Evolutionary conservation across 768 basidiomycete species (phyloP).

Genomic region (Russula olivacea): DNA sequence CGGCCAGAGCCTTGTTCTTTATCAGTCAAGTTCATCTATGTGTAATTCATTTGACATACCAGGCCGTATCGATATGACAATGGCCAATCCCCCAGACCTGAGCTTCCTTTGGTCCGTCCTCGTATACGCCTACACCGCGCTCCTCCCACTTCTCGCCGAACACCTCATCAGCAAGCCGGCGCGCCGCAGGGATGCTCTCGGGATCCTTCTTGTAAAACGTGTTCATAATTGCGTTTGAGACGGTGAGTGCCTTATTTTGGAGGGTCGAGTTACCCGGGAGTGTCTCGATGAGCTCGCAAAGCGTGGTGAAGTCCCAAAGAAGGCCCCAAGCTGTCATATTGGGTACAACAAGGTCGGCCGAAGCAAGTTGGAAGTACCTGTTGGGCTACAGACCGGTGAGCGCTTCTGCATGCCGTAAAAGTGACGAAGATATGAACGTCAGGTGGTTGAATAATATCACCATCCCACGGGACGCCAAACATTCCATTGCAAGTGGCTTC

Average conservation of each 20-base stretch:
- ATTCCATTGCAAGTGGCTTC: slow-evolving; percentile 91
- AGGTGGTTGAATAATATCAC: slow-evolving; percentile 78
- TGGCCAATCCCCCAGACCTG: slow-evolving; percentile 79
- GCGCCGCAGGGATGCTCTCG: slow-evolving; percentile 47
- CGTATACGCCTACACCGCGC: slow-evolving; percentile 65
- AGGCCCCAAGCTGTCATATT: slow-evolving; percentile 85
- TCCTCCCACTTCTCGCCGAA: slow-evolving; percentile 84
- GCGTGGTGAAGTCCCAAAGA: slow-evolving; percentile 79
- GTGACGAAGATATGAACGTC: slow-evolving; percentile 48
- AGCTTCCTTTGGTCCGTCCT: slow-evolving; percentile 51
- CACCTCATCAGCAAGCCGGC: slow-evolving; percentile 71
- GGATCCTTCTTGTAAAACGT: slow-evolving; percentile 61
- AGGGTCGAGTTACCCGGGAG: slow-evolving; percentile 77
- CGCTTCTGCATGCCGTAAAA: not conserved
- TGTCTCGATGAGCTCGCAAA: slow-evolving; percentile 65
- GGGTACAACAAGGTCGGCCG: slow-evolving; percentile 92
- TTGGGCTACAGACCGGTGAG: slow-evolving; percentile 49
- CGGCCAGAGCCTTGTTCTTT: slow-evolving; percentile 66
- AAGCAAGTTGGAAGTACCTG: slow-evolving; percentile 60
- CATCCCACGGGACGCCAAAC: slow-evolving; percentile 84
- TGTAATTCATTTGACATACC: slow-evolving; percentile 35
- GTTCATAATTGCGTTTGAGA: slow-evolving; percentile 90
- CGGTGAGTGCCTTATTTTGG: slow-evolving; percentile 69
- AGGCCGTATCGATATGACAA: slow-evolving; percentile 84
- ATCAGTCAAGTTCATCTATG: not conserved